These are phyloP conservation scores for Heliocybe sulcata DNA, from an alignment of 1,284 basidiomycete genomes.

Conservation along the genomic window DNA sequence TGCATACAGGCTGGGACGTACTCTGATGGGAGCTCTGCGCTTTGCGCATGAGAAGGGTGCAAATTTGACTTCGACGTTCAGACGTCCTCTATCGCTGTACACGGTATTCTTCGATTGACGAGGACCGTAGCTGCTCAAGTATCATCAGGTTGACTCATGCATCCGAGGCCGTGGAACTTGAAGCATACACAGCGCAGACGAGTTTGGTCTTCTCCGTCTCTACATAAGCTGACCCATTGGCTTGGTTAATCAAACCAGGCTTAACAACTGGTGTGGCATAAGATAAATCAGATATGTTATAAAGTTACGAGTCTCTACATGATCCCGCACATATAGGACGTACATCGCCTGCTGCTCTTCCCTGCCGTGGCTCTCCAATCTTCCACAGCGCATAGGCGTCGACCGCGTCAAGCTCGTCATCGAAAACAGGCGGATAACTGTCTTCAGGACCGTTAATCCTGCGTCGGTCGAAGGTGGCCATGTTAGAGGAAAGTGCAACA, in stretches of 20 bases:
- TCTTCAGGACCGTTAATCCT: slow-evolving; percentile 86
- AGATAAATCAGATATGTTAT: background rate
- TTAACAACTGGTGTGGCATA: slow-evolving; percentile 63
- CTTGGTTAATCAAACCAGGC: slow-evolving; percentile 85
- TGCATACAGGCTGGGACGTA: slow-evolving; percentile 32
- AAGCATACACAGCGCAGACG: slow-evolving; percentile 84
- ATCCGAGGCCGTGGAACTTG: background rate
- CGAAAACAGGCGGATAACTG: slow-evolving; percentile 61
- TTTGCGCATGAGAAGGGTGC: slow-evolving; percentile 83
- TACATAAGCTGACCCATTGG: slow-evolving; percentile 93
- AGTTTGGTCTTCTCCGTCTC: slow-evolving; percentile 88
- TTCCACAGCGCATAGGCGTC: slow-evolving; percentile 18
- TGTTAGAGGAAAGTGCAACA: background rate
- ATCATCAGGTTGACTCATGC: background rate
- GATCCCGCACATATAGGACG: slow-evolving; percentile 73
- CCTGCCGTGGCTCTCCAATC: slow-evolving; percentile 33
- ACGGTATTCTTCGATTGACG: slow-evolving; percentile 75
- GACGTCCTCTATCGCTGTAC: slow-evolving; percentile 80
- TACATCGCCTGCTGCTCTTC: slow-evolving; percentile 54
- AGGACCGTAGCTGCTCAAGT: slow-evolving; percentile 75
- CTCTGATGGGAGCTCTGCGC: slow-evolving; percentile 80
- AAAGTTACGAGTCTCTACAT: slow-evolving; percentile 10
- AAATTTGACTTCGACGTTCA: slow-evolving; percentile 97
- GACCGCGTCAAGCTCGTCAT: slow-evolving; percentile 29
- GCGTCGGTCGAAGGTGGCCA: slow-evolving; percentile 65